Evolutionary conservation across 345 rosid genomes (phyloP), one percentile per base, ranked within the genome.

Genomic region (Boechera retrofracta): DNA sequence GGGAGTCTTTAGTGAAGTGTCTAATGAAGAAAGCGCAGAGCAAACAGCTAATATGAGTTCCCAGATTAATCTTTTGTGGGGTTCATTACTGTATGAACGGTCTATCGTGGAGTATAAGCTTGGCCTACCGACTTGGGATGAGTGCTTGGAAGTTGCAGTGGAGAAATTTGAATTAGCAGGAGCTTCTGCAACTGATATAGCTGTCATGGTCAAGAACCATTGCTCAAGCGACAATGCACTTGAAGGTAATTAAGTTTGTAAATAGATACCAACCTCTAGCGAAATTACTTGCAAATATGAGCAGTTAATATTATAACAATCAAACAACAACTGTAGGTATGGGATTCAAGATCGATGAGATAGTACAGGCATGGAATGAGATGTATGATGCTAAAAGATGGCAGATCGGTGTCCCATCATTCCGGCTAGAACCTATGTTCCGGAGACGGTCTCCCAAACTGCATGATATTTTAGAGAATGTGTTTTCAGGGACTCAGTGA

Each of bases 331-430:
- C 10, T 62, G 71, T 82, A 84, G 94, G 91, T 79, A 79, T 91
- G 82, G 96, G 98, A 44, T 95, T 95, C 84, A 91, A 92, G 85
- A 88, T 95, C 12, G 97, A 92, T 69, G 99, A 95, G 84, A 92
- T 95, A 60, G 94, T 95, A 54, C 97, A 92, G 81, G 99, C 99
- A 31, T 92, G 98, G 97, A 95, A 91, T 83, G 99, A 95, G 71
- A 92, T 91, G 99, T 95, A 91, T 79, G 99, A 91, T 83, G 98
- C 92, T 1, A 89, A 87, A 77, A 86, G 97, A 83, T 95, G 99
- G 98, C 89, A 92, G 82, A 85, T 88, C 7, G 98, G 98, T 38
- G 87, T 95, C 78, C 99, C 99, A 31, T 89, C 99, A 69, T 95
- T 95, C 83, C 82, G 98, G 79, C 84, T 95, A 53, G 98, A 95